phyloP scores from a whole-genome alignment of 192 early-diverging fungal species.

The Backusella luteola region DNA sequence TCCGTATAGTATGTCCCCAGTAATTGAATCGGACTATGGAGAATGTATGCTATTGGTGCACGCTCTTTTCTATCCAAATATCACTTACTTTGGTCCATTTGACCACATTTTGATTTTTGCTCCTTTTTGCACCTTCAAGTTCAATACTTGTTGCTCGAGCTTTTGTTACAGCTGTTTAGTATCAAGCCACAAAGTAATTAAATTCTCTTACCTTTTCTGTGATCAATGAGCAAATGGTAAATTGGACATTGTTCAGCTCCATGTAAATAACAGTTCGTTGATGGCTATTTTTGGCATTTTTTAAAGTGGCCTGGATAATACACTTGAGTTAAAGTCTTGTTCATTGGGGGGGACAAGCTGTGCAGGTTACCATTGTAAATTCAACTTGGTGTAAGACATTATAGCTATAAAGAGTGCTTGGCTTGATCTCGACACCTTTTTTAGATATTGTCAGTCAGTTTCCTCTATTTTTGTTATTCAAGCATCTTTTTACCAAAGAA shows the following conservation, averaged over 20 bases:
- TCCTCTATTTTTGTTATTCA: too few species aligned
- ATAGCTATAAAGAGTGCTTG: not conserved
- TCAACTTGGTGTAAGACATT: not conserved
- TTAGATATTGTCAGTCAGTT: not conserved
- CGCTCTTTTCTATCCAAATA: not conserved
- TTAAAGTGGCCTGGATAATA: not conserved
- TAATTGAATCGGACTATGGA: not conserved
- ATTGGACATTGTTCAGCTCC: not conserved
- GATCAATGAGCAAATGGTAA: not conserved
- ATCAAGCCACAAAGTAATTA: not conserved
- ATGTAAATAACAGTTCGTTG: not conserved
- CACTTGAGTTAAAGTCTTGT: not conserved
- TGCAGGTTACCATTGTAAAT: not conserved
- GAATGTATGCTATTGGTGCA: not conserved
- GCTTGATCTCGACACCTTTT: not conserved
- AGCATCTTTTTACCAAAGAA: too few species aligned
- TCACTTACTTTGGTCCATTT: not conserved
- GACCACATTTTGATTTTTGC: not conserved
- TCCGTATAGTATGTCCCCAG: not conserved
- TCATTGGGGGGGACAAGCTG: not conserved
- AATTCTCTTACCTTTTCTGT: not conserved
- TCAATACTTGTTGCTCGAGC: not conserved
- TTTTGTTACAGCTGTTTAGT: not conserved
- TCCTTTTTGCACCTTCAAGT: not conserved
- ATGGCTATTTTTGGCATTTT: not conserved